Evolutionary conservation across 805 yeast species (phyloP).

Genomic region (Candida pini): DNA sequence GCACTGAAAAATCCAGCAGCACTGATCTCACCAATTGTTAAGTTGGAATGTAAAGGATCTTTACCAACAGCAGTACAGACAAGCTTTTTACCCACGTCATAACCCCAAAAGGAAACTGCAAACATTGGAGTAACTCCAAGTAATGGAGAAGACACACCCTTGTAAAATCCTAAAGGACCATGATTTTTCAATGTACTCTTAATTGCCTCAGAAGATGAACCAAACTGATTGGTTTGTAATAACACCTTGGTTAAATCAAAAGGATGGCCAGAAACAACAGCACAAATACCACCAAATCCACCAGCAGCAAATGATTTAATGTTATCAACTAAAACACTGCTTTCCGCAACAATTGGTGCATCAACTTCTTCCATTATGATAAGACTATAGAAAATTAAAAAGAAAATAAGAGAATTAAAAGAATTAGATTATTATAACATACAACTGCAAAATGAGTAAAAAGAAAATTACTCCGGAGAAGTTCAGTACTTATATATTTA

Average conservation of each 20-base stretch:
- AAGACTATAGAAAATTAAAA: too few species aligned
- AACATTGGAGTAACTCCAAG: slow-evolving; percentile 98
- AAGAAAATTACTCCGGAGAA: too few species aligned
- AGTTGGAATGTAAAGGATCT: slow-evolving; percentile 28
- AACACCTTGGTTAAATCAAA: slow-evolving; percentile 91
- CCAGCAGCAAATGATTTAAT: slow-evolving; percentile 86
- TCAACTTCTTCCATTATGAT: slow-evolving; percentile 26
- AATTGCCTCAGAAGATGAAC: slow-evolving; percentile 62
- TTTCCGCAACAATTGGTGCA: slow-evolving; percentile 5
- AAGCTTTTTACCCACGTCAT: slow-evolving; percentile 82
- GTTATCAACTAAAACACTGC: slow-evolving; percentile 59
- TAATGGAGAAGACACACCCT: slow-evolving; percentile 92
- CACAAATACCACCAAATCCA: slow-evolving; percentile 95
- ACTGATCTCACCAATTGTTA: slow-evolving; percentile 67
- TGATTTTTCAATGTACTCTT: slow-evolving; percentile 63
- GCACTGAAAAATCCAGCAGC: slow-evolving; percentile 95
- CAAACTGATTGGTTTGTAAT: slow-evolving; percentile 73
- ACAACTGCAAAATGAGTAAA: too few species aligned
- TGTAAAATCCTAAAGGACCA: slow-evolving; percentile 76
- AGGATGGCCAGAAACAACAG: slow-evolving; percentile 94
- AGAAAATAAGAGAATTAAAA: too few species aligned
- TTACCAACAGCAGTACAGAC: slow-evolving; percentile 43
- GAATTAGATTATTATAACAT: too few species aligned
- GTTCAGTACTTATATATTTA: too few species aligned
- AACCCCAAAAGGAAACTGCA: slow-evolving; percentile 98